Evolutionary conservation across 1,139 yeast species (phyloP).

Genomic region (Groenewaldozyma auringiensis): DNA sequence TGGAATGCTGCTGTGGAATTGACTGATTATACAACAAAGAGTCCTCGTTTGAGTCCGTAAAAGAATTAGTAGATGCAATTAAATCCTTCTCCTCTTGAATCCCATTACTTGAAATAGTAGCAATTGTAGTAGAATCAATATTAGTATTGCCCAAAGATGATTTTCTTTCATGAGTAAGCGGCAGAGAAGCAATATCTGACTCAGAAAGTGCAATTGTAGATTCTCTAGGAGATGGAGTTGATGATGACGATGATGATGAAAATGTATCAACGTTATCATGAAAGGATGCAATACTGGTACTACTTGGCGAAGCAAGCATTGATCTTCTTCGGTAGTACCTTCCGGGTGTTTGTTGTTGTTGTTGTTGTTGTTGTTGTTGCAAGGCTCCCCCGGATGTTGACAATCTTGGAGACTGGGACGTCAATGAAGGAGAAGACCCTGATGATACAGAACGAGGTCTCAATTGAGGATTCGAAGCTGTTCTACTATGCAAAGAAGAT

Average conservation of each 20-base stretch:
- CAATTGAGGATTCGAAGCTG: slow-evolving; percentile 9
- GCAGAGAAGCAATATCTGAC: neutral
- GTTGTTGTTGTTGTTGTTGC: slow-evolving; percentile 11
- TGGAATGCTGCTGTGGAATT: neutral
- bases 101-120: neutral
- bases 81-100: neutral
- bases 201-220: neutral
- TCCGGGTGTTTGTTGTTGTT: slow-evolving; percentile 20
- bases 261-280: no score
- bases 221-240: neutral
- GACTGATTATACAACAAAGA: neutral
- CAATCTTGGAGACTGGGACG: slow-evolving; percentile 5
- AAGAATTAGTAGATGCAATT: neutral
- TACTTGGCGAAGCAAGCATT: slow-evolving; percentile 3
- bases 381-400: neutral
- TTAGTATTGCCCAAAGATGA: neutral
- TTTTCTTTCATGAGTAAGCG: no score
- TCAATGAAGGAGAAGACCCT: neutral
- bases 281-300: neutral
- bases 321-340: slow-evolving; percentile 27
- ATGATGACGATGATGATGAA: neutral
- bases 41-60: neutral
- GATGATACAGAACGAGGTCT: neutral
- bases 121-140: neutral
- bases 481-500: slow-evolving; percentile 3